Percentiles rank a stretch among this genome's conserved stretches.
Conservation (phyloP, 805 yeast genomes). For the Candida yuanshanica region DNA sequence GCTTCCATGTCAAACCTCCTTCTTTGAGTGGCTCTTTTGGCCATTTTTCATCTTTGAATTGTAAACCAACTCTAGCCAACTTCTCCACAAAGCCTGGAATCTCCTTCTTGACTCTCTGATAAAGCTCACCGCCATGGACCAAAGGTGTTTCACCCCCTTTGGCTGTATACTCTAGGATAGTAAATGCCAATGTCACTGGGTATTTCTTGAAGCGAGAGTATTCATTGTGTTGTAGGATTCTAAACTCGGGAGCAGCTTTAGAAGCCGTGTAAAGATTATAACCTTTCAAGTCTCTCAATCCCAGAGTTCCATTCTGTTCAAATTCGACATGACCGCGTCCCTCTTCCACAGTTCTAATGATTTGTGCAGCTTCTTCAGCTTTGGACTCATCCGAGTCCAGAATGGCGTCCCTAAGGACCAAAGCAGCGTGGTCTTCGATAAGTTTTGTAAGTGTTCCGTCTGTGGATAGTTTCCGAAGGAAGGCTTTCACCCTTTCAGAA, state of each 20-base stretch:
- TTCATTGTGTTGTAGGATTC: slow-evolving; percentile 29
- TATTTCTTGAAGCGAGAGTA: slow-evolving; percentile 26
- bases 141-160: slow-evolving; percentile 31
- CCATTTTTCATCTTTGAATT: slow-evolving; percentile 25
- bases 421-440: slow-evolving; percentile 25
- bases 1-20: slow-evolving; percentile 24
- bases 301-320: slow-evolving; percentile 27
- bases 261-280: slow-evolving; percentile 27
- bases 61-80: slow-evolving; percentile 22
- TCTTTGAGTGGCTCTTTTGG: slow-evolving; percentile 10
- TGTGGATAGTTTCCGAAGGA: slow-evolving; percentile 9
- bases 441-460: slow-evolving; percentile 21
- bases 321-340: slow-evolving; percentile 22
- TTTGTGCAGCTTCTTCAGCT: slow-evolving; percentile 11
- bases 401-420: slow-evolving; percentile 24
- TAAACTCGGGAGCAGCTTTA: slow-evolving; percentile 23
- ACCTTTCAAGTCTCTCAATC: slow-evolving; percentile 23
- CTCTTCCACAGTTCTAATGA: slow-evolving; percentile 20
- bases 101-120: slow-evolving; percentile 14
- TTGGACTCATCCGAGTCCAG: slow-evolving; percentile 17
- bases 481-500: not conserved
- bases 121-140: slow-evolving; percentile 29
- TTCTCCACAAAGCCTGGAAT: slow-evolving; percentile 21
- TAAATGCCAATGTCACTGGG: slow-evolving; percentile 25
- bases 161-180: slow-evolving; percentile 18